A percentile compares a stretch with the other conserved stretches of the same genome.
These are phyloP conservation scores for Vitis amurensis DNA, from an alignment of 164 flowering plant species.

Conservation along the genomic window DNA sequence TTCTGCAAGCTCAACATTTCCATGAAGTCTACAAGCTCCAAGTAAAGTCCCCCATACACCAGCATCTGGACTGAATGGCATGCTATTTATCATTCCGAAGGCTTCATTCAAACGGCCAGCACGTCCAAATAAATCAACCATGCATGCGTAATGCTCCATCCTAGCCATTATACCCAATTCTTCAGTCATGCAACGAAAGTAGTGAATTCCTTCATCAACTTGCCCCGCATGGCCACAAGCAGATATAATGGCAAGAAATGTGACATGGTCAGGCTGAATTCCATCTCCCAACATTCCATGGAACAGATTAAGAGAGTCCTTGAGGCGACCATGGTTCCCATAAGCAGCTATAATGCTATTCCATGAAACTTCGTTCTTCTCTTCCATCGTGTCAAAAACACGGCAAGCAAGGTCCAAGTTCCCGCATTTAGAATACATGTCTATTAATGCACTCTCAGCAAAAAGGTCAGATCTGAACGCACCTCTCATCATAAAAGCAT, in stretches of 20 bases:
- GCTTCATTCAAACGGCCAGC: conserved; percentile 71
- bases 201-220: conserved; percentile 58
- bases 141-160: conserved; percentile 87
- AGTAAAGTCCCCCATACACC: conserved; percentile 91
- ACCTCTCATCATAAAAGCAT: conserved; percentile 55
- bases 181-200: conserved; percentile 52
- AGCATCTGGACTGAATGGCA: conserved; percentile 78
- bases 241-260: conserved; percentile 76
- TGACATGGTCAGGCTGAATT: conserved; percentile 73
- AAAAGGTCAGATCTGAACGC: conserved; percentile 45
- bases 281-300: conserved; percentile 50
- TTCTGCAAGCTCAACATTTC: conserved; percentile 72
- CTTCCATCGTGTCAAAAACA: conserved; percentile 62
- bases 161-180: conserved; percentile 51
- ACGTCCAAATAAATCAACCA: conserved; percentile 83
- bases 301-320: conserved; percentile 50
- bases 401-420: conserved; percentile 46
- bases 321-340: conserved; percentile 66
- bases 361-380: conserved; percentile 78
- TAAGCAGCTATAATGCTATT: conserved; percentile 86
- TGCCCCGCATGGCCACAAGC: conserved; percentile 81
- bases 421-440: conserved; percentile 87
- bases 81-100: conserved; percentile 43
- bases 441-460: conserved; percentile 64
- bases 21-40: conserved; percentile 75